Conservation (phyloP, 495 filamentous ascomycete genomes). For the Aspergillus cavernicola region DNA sequence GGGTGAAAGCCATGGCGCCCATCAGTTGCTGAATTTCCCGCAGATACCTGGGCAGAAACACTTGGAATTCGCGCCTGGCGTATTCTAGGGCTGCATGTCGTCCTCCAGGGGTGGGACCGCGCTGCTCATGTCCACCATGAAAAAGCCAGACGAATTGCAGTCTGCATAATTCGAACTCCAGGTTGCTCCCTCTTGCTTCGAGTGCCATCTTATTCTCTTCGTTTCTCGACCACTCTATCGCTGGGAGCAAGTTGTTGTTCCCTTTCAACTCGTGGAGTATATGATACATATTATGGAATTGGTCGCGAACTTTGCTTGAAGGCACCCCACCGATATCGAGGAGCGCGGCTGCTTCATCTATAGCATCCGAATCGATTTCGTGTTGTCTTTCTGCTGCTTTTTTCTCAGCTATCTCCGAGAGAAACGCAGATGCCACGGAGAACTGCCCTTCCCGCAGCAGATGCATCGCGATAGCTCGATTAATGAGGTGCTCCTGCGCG, state of each 20-base stretch:
- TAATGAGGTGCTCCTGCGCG: slow-evolving; percentile 70
- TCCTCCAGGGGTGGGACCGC: slow-evolving; percentile 27
- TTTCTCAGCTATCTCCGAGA: slow-evolving; percentile 54
- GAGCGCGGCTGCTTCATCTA: slow-evolving; percentile 20
- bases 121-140: slow-evolving; percentile 41
- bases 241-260: slow-evolving; percentile 66
- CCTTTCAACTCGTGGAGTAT: slow-evolving; percentile 75
- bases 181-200: slow-evolving; percentile 79
- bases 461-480: slow-evolving; percentile 94
- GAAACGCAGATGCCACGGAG: slow-evolving; percentile 75
- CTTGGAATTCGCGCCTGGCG: slow-evolving; percentile 59
- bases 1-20: slow-evolving; percentile 70
- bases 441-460: slow-evolving; percentile 93
- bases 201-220: slow-evolving; percentile 58
- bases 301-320: slow-evolving; percentile 65
- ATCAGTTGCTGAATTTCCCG: slow-evolving; percentile 73
- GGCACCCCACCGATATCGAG: slow-evolving; percentile 54
- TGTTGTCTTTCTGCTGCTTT: slow-evolving; percentile 16
- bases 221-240: slow-evolving; percentile 76
- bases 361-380: slow-evolving; percentile 9
- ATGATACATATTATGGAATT: slow-evolving; percentile 86
- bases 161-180: slow-evolving; percentile 89
- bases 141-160: slow-evolving; percentile 84
- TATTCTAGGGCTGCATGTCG: slow-evolving; percentile 65
- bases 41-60: slow-evolving; percentile 66